Conservation (phyloP, 2,329 filamentous ascomycete genomes). For the Claviceps sorghi region DNA sequence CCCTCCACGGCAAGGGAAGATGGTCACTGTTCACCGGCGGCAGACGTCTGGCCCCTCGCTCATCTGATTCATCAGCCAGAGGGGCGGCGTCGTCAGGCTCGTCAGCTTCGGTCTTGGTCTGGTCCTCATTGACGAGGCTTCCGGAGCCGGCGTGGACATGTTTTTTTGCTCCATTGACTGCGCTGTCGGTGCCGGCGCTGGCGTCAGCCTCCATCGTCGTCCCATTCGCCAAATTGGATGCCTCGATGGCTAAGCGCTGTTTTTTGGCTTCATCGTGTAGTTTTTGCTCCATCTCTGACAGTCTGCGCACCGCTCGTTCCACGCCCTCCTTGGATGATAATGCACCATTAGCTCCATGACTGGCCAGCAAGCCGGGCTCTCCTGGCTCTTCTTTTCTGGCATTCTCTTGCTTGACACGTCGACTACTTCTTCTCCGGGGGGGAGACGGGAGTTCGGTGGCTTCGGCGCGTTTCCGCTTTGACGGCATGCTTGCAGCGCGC, state of each 20-base stretch:
- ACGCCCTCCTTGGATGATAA: conserved; percentile 15
- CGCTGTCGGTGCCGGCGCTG: neutral
- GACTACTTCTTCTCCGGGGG: conserved; percentile 16
- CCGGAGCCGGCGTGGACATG: neutral
- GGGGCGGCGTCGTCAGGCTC: neutral
- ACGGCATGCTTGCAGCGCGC: conserved; percentile 16
- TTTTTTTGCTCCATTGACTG: neutral
- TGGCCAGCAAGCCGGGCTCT: neutral
- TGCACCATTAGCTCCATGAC: neutral
- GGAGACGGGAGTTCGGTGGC: conserved; percentile 10
- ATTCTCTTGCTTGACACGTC: conserved; percentile 4
- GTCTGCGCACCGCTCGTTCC: conserved; percentile 26
- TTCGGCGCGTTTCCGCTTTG: conserved; percentile 23
- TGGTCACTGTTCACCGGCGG: conserved; percentile 72
- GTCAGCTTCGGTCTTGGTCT: neutral
- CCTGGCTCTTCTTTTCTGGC: neutral
- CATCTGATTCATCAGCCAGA: conserved; percentile 7
- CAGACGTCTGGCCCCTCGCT: conserved; percentile 36
- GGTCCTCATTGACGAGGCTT: neutral
- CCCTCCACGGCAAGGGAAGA: conserved; percentile 80
- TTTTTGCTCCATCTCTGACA: conserved; percentile 35
- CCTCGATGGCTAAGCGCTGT: conserved; percentile 32
- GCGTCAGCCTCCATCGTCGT: neutral
- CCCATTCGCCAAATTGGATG: conserved; percentile 17
- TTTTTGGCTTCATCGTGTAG: conserved; percentile 27